Evolutionary conservation across 2,329 filamentous ascomycete genomes (phyloP), one percentile per base, ranked within the genome.

Genomic region (Colletotrichum tamarilloi): DNA sequence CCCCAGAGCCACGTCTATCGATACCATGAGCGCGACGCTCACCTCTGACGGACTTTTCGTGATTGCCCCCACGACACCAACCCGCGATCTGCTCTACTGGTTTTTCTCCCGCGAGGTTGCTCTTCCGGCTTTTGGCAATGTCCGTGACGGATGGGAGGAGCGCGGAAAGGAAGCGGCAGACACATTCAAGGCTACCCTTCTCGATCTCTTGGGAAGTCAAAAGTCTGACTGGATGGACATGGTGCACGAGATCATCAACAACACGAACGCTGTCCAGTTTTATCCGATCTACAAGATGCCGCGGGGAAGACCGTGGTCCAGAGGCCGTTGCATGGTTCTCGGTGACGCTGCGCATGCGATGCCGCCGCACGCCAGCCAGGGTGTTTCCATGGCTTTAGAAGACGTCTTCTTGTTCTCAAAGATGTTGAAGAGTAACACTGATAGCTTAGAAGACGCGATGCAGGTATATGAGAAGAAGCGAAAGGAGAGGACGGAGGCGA

Each of bases 341-440:
- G 89, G 89, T 4, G 89, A 91, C 77, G 88, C 88, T 2, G 88
- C 88, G 0, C 89, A 91, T 79, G 88, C 88, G 0, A 81, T 91
- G 68, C 85, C 87, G 2, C 84, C 89, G 0, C 86, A 85, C 6
- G 85, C 85, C 0, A 88, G 88, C 2, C 89, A 91, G 77, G 89
- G 89, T 0, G 84, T 86, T 0, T 87, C 85, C 4, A 88, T 90
- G 78, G 89, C 87, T 0, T 76, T 91, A 12, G 89, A 91, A 77
- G 89, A 91, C 78, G 84, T 83, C 0, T 85, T 88, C 73, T 81
- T 85, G 0, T 80, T 90, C 11, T 80, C 83, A 0, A 73, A 87
- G 49, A 78, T 88, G 2, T 76, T 87, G 42, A 55, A 46, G 6
- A 62, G 32, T 35, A 12, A 28, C 5, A 11, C 19, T 0, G 0